Base-by-base conservation (phyloP, 805 yeast genomes). In the Schizosaccharomyces octosporus region DNA sequence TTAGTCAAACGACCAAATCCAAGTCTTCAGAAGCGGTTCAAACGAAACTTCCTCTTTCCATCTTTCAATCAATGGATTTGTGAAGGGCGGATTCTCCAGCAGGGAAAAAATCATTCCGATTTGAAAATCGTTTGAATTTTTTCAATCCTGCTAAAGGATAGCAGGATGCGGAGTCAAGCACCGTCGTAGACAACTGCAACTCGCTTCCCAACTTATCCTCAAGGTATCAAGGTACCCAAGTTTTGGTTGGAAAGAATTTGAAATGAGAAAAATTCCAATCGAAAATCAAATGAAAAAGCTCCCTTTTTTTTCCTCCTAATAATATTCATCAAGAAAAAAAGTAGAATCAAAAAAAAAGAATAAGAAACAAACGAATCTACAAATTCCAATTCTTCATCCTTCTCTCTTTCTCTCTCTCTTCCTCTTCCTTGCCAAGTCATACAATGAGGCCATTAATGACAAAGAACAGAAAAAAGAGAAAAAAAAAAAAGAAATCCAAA, bases 1-100 rank as follows among this genome's bases (percentile, higher is more conserved):
- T 42, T 42, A 42, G 48, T 42, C 48, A 17, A 42, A 42, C 5
- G 48, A 42, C 48, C 27, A 68, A 27, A 27, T 27, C 27, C 27
- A 27, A 27, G 27, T 27, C 27, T 27, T 43, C 48, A 43, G 48
- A 43, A 43, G 48, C 48, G 48, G 48, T 17, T 43, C 48, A 43
- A 43, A 43, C 48, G 48, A 43, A 43, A 17, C 32, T 31, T 31
- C 32, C 32, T 31, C 32, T 31, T 31, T 31, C 32, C 32, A 31
- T 43, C 48, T 19, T 19, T 42, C 3, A 4, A 17, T 19, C 21
- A n/a, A 19, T 19, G 48, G 48, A 17, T n/a, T n/a, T n/a, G n/a
- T 43, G 21, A 19, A 43, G 48, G 21, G 48, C 48, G 48, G 21
- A 43, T 43, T 43, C 48, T 43, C 48, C 48, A 43, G 48, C 48